Evolutionary conservation across 2,329 filamentous ascomycete genomes (phyloP), one percentile per base, ranked within the genome.

Genomic region (Talaromyces sp.): DNA sequence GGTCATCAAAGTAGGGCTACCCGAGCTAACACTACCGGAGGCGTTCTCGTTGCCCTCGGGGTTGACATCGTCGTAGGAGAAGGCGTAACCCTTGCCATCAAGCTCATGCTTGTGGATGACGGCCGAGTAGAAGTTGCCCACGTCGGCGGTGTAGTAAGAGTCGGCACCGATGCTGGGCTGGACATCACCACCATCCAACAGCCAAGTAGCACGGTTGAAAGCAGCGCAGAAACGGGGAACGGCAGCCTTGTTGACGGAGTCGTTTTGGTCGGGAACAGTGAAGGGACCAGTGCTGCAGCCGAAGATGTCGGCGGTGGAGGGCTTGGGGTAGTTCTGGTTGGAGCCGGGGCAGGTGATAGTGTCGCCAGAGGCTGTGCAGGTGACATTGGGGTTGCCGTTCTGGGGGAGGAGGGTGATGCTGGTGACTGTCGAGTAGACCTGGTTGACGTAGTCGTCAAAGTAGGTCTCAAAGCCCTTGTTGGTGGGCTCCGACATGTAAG

Each of bases 61-160:
- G 59, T 84, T 83, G 19, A 90, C 87, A 69, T 90, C 87, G 67
- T 90, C 87, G 66, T 88, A 90, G 0, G 87, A 80, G 68, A 89
- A 90, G 0, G 85, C 83, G 69, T 90, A 90, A 0, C 87, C 87
- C 52, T 78, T 75, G 1, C 81, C 81, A 69, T 88, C 85, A 4
- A 81, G 69, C 73, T 88, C 85, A 56, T 84, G 79, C 42, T 80
- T 72, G 71, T 89, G 87, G 2, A 89, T 80, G 44, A 89, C 77
- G 17, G 59, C 33, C 19, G 55, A 60, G 73, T 88, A 81, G 68
- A 58, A 56, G 44, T 74, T 79, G 5, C 80, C 81, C 0, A 80
- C 76, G 53, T 72, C 64, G n/a, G 30, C 62, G 2, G 69, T 71
- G 69, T 85, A 85, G 71, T 84, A 85, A 28, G n/a, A 39, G 1